These are phyloP conservation scores for rapeseed (Brassica napus) DNA, from an alignment of 345 rosid genomes.

Conservation along the genomic window DNA sequence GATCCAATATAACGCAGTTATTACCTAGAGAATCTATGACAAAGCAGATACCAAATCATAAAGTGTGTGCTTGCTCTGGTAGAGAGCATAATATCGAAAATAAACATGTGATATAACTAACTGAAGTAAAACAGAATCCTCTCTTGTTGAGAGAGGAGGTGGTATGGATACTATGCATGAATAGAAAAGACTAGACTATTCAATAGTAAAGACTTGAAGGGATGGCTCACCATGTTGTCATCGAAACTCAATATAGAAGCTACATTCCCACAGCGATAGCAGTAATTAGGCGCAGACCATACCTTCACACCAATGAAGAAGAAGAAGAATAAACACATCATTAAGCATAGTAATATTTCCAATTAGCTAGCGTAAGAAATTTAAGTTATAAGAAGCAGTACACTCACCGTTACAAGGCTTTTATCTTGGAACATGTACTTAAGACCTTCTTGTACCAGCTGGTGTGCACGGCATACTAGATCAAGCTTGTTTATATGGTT, in stretches of 20 bases:
- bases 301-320: slow-evolving; percentile 54
- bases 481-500: slow-evolving; percentile 93
- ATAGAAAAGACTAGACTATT: not conserved
- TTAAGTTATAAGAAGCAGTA: slow-evolving; percentile 2
- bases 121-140: not conserved
- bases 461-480: slow-evolving; percentile 98
- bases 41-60: not conserved
- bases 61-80: not conserved
- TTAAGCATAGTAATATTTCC: slow-evolving; percentile 14
- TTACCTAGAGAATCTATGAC: not conserved
- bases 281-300: slow-evolving; percentile 99
- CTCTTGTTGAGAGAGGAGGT: slow-evolving; percentile 1
- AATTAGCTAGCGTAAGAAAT: not conserved
- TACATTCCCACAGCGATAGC: slow-evolving; percentile 98
- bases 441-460: slow-evolving; percentile 99
- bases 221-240: slow-evolving; percentile 84
- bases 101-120: not conserved
- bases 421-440: slow-evolving; percentile 99
- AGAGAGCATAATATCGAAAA: not conserved
- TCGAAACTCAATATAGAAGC: slow-evolving; percentile 98
- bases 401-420: slow-evolving; percentile 93
- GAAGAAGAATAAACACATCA: not conserved
- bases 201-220: slow-evolving; percentile 1
- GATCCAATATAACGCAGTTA: not conserved
- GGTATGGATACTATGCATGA: not conserved